Evolutionary conservation across 345 rosid genomes (phyloP).

Genomic region (Draba incana): DNA sequence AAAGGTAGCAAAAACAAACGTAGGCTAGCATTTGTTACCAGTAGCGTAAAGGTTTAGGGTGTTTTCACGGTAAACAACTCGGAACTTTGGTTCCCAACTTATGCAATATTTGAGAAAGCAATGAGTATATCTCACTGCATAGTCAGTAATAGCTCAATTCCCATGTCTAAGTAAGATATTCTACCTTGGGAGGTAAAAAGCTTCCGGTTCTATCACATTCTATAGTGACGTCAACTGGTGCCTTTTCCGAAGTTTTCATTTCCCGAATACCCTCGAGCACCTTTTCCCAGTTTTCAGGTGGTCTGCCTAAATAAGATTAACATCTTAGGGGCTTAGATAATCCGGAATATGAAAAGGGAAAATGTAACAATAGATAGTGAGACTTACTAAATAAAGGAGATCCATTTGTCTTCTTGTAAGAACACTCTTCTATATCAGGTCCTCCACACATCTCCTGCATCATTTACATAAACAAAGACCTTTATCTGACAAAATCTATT

Average conservation of each 20-base stretch:
- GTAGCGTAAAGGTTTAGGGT: not conserved
- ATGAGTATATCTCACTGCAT: slow-evolving; percentile 1
- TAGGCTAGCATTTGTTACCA: not conserved
- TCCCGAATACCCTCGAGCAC: slow-evolving; percentile 37
- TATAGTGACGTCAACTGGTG: slow-evolving; percentile 25
- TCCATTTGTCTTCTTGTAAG: slow-evolving; percentile 50
- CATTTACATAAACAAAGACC: slow-evolving; percentile 22
- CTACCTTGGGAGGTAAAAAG: slow-evolving; percentile 45
- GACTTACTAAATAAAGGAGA: slow-evolving; percentile 49
- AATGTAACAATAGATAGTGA: slow-evolving; percentile 20
- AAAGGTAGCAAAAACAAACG: not conserved
- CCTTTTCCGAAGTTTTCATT: slow-evolving; percentile 38
- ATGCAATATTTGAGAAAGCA: slow-evolving; percentile 15
- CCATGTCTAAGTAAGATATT: slow-evolving; percentile 9
- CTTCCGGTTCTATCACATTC: slow-evolving; percentile 43
- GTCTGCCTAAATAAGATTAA: slow-evolving; percentile 30
- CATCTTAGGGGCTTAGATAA: too few relatives aligned
- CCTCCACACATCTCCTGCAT: slow-evolving; percentile 49
- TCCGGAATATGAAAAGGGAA: not conserved
- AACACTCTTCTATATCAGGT: slow-evolving; percentile 82
- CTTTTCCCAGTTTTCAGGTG: slow-evolving; percentile 43
- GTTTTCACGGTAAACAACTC: not conserved
- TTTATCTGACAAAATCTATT: not conserved
- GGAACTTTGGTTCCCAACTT: not conserved
- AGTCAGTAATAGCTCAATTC: not conserved